These are phyloP conservation scores for Polyporus tsugae DNA, from an alignment of 1,284 basidiomycete genomes.

Conservation along the genomic window DNA sequence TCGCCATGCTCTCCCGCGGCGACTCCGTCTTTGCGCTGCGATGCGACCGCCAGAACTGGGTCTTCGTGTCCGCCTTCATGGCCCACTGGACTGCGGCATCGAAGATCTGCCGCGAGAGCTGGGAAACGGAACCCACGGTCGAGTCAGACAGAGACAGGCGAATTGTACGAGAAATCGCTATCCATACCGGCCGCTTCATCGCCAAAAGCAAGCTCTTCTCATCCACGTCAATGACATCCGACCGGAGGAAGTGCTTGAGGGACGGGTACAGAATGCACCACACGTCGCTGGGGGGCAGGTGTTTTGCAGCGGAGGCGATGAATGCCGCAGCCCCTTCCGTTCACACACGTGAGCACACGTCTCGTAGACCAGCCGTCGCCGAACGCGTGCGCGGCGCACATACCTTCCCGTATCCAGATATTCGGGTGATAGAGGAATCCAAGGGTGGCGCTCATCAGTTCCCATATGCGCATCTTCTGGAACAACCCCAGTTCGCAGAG, in stretches of 20 bases:
- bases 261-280: slow-evolving; percentile 98
- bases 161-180: background rate
- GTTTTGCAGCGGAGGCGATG: slow-evolving; percentile 84
- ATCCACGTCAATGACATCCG: slow-evolving; percentile 84
- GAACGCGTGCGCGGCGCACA: background rate
- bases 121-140: slow-evolving; percentile 13
- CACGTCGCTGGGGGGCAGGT: slow-evolving; percentile 84
- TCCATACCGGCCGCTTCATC: slow-evolving; percentile 80
- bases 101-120: slow-evolving; percentile 85
- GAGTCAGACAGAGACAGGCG: slow-evolving; percentile 10
- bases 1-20: slow-evolving; percentile 72
- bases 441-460: slow-evolving; percentile 86
- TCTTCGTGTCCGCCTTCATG: slow-evolving; percentile 72
- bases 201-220: slow-evolving; percentile 79
- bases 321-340: slow-evolving; percentile 82
- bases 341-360: slow-evolving; percentile 13
- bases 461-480: slow-evolving; percentile 94
- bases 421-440: slow-evolving; percentile 97
- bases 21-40: slow-evolving; percentile 65
- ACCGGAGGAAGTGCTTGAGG: slow-evolving; percentile 85
- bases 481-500: slow-evolving; percentile 89
- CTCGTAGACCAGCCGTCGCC: background rate
- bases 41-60: slow-evolving; percentile 77
- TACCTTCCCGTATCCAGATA: slow-evolving; percentile 94
- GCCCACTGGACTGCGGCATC: slow-evolving; percentile 92